Evolutionary conservation across 352 stramenopile species (phyloP).

Genomic region (Phytophthora macrochlamydospora): DNA sequence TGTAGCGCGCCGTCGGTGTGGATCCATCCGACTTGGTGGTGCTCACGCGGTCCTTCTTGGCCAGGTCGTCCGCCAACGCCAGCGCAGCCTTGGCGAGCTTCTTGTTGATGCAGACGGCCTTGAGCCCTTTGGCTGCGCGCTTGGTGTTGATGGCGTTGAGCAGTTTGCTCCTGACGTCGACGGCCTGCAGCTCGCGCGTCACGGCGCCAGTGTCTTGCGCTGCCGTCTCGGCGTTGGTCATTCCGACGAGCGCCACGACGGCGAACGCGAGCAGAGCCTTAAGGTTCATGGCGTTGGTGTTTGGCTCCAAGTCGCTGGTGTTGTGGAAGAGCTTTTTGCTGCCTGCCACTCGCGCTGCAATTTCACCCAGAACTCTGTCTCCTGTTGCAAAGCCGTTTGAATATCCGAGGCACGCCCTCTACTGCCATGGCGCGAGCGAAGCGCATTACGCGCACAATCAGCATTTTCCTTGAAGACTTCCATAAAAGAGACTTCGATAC

Average conservation of each 20-base stretch:
- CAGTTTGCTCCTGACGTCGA: slow-evolving; percentile 42
- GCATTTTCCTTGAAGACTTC: slow-evolving; percentile 71
- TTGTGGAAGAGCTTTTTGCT: slow-evolving; percentile 78
- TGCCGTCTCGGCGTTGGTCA: not conserved
- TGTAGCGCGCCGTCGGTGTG: slow-evolving; percentile 26
- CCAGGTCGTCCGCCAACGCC: slow-evolving; percentile 27
- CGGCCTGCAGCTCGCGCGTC: slow-evolving; percentile 30
- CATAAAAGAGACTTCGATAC: slow-evolving; percentile 44
- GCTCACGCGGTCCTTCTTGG: slow-evolving; percentile 26
- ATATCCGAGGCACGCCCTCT: slow-evolving; percentile 15
- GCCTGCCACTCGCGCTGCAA: slow-evolving; percentile 57
- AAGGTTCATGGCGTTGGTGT: not conserved
- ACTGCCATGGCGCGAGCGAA: slow-evolving; percentile 11
- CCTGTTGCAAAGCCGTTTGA: slow-evolving; percentile 42
- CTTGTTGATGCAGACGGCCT: slow-evolving; percentile 45
- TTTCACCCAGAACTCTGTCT: slow-evolving; percentile 53
- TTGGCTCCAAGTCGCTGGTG: slow-evolving; percentile 73
- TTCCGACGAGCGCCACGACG: not conserved
- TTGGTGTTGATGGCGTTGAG: slow-evolving; percentile 43
- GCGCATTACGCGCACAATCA: slow-evolving; percentile 23
- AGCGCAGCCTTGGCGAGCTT: slow-evolving; percentile 34
- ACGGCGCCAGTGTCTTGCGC: not conserved
- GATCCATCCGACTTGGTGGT: slow-evolving; percentile 36
- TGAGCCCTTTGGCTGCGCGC: slow-evolving; percentile 37
- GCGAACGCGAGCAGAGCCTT: slow-evolving; percentile 9